Evolutionary conservation across 2,329 filamentous ascomycete genomes (phyloP).

Genomic region (Alternaria tenuissima): DNA sequence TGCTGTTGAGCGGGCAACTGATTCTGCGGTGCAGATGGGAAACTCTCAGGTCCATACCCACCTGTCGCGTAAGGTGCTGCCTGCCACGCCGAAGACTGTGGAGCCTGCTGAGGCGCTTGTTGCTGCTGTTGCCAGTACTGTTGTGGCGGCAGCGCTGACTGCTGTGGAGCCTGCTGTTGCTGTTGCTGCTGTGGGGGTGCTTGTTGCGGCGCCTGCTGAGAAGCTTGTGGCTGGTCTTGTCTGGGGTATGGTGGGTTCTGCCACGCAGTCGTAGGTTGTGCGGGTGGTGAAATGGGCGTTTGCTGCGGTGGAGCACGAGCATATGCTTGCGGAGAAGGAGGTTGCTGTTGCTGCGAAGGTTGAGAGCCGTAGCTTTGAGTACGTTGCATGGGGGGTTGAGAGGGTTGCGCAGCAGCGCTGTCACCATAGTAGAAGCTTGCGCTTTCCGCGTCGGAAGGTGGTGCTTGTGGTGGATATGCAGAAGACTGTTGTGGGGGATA

Average conservation of each 20-base stretch:
- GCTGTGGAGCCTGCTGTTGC: conserved; percentile 32
- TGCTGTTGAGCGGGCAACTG: conserved; percentile 55
- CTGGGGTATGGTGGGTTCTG: conserved; percentile 45
- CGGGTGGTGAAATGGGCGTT: conserved; percentile 42
- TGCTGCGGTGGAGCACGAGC: conserved; percentile 36
- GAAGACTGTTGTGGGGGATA: conserved; percentile 44
- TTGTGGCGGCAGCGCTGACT: conserved; percentile 17
- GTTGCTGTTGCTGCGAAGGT: conserved; percentile 41
- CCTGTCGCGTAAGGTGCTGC: conserved; percentile 51
- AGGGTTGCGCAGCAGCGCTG: conserved; percentile 27
- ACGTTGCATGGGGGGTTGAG: conserved; percentile 40
- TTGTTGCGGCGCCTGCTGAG: conserved; percentile 36
- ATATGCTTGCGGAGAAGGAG: conserved; percentile 49
- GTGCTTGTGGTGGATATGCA: conserved; percentile 46
- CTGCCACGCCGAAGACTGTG: conserved; percentile 43
- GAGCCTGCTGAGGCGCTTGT: conserved; percentile 45
- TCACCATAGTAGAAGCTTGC: conserved; percentile 49
- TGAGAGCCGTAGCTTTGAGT: conserved; percentile 44
- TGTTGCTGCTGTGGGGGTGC: conserved; percentile 18
- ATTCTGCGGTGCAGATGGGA: conserved; percentile 72
- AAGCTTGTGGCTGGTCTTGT: conserved; percentile 39
- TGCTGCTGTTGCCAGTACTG: conserved; percentile 34
- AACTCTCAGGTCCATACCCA: conserved; percentile 58
- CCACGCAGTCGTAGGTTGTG: conserved; percentile 40
- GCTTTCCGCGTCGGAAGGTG: conserved; percentile 44